A percentile compares a stretch with the other conserved stretches of the same genome.
Evolutionary conservation across 106 monocot species (phyloP).

Genomic region (Dendrobium officinale): DNA sequence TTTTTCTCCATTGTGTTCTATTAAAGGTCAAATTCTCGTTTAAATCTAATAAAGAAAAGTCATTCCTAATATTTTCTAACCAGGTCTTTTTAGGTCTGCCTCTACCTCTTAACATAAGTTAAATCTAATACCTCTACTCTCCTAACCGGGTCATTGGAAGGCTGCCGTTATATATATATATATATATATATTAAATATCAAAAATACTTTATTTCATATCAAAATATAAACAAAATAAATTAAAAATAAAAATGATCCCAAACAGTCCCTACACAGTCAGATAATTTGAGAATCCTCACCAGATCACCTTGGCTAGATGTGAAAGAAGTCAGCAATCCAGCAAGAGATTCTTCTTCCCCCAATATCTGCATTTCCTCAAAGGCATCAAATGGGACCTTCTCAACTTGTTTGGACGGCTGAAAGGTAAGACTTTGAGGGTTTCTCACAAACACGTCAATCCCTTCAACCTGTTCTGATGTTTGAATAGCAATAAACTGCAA

Average conservation of each 20-base stretch:
- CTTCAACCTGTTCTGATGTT: slow-evolving; percentile 30
- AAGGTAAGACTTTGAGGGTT: slow-evolving; percentile 14
- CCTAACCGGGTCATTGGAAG: too few relatives aligned
- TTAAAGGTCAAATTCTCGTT: too few relatives aligned
- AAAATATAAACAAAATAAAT: too few relatives aligned
- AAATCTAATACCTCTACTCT: too few relatives aligned
- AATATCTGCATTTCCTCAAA: slow-evolving; percentile 36
- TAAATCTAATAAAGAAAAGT: too few relatives aligned
- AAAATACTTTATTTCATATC: too few relatives aligned
- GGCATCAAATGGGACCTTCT: background rate
- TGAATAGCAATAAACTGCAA: slow-evolving; percentile 80
- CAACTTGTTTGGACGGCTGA: slow-evolving; percentile 1
- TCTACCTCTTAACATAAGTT: too few relatives aligned
- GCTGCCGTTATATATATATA: too few relatives aligned
- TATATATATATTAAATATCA: too few relatives aligned
- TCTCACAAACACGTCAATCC: slow-evolving; percentile 50
- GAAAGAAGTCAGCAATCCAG: slow-evolving; percentile 31
- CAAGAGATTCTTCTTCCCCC: slow-evolving; percentile 48
- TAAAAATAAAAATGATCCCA: background rate
- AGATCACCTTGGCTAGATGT: slow-evolving; percentile 43
- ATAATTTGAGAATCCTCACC: slow-evolving; percentile 32
- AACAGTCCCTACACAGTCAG: background rate
- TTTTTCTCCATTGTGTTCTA: too few relatives aligned
- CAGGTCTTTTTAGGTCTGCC: too few relatives aligned
- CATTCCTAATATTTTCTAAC: too few relatives aligned